Conservation (phyloP, 495 filamentous ascomycete species). For the Penicillium arizonense region DNA sequence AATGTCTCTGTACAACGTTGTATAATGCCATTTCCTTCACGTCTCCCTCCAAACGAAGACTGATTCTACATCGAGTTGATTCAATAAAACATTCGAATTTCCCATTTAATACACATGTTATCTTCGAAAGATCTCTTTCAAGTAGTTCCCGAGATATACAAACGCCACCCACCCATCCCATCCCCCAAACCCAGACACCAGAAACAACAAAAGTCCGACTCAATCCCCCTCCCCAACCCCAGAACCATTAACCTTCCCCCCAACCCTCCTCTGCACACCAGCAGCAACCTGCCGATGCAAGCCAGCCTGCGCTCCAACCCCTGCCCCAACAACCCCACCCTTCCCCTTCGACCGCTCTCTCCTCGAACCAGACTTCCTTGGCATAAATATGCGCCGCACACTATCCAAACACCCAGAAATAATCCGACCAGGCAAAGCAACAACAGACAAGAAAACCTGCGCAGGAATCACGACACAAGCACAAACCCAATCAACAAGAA, state of each 20-base stretch:
- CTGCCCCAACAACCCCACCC: neutral
- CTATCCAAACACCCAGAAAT: constrained; percentile 16
- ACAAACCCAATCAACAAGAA: constrained; percentile 27
- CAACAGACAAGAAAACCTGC: constrained; percentile 24
- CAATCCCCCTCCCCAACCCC: no score
- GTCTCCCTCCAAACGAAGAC: neutral
- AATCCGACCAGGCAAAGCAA: constrained; percentile 23
- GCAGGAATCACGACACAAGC: constrained; percentile 27
- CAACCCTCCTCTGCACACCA: no score
- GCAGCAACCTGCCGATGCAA: no score
- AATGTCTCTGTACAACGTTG: constrained; percentile 1
- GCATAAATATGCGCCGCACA: constrained; percentile 11
- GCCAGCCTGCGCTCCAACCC: neutral
- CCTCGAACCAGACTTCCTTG: constrained; percentile 18
- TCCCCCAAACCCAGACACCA: no score
- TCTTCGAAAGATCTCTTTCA: no score
- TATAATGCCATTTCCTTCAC: neutral
- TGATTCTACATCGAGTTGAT: neutral
- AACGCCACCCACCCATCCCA: no score
- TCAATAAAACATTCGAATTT: no score
- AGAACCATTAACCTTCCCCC: no score
- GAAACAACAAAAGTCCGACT: no score
- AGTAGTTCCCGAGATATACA: no score
- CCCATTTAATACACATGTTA: no score
- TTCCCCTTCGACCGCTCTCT: neutral